phyloP scores from a whole-genome alignment of 768 basidiomycete genomes.

The Crepidotus variabilis region DNA sequence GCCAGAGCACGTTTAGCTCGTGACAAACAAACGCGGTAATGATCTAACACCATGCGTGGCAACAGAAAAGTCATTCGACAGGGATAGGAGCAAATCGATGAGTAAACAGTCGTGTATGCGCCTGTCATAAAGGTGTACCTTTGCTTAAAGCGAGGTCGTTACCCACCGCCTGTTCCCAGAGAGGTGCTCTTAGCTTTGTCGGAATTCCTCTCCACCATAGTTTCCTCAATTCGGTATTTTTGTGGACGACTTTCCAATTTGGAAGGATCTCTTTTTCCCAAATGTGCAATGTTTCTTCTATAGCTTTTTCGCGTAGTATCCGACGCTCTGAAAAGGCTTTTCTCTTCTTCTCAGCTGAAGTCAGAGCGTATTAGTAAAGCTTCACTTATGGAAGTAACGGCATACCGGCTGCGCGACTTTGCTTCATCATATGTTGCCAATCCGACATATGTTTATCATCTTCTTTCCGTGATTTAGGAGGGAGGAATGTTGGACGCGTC shows the following conservation, averaged over 20 bases:
- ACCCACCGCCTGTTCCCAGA: constrained; percentile 87
- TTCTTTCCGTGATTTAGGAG: constrained; percentile 75
- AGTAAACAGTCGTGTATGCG: constrained; percentile 10
- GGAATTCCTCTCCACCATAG: constrained; percentile 92
- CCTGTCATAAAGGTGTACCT: constrained; percentile 41
- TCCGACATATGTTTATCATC: constrained; percentile 81
- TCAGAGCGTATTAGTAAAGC: constrained; percentile 1
- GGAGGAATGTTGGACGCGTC: constrained; percentile 82
- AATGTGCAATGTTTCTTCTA: constrained; percentile 64
- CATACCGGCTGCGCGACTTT: constrained; percentile 69
- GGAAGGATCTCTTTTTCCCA: constrained; percentile 83
- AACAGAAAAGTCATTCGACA: neutral
- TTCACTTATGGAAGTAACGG: constrained; percentile 3
- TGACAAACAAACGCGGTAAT: constrained; percentile 65
- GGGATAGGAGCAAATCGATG: constrained; percentile 6
- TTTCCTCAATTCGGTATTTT: constrained; percentile 58
- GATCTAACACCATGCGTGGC: constrained; percentile 39
- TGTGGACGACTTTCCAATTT: constrained; percentile 76
- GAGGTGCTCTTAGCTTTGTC: constrained; percentile 66
- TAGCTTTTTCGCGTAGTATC: constrained; percentile 55
- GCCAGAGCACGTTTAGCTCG: constrained; percentile 70
- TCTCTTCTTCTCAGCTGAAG: constrained; percentile 65
- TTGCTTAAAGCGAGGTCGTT: constrained; percentile 80
- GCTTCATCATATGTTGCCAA: constrained; percentile 88
- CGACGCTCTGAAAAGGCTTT: constrained; percentile 62